These are phyloP conservation scores for Simmondsia chinensis DNA, from an alignment of 148 eudicot species.

Conservation along the genomic window DNA sequence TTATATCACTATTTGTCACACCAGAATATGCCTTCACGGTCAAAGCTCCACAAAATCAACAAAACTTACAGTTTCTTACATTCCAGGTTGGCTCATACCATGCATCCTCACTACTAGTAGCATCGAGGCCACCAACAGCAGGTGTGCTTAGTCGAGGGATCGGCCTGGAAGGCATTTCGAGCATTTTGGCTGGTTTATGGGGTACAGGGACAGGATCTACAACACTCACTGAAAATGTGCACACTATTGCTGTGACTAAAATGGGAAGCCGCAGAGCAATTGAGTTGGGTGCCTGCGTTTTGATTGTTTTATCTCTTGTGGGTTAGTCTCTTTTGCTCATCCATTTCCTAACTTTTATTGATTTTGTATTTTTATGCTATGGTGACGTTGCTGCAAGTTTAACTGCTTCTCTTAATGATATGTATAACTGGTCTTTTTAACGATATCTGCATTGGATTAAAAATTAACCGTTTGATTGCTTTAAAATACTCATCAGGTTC, in stretches of 20 bases:
- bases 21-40: too few relatives aligned
- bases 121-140: slow-evolving; percentile 95
- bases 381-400: too few relatives aligned
- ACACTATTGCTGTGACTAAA: slow-evolving; percentile 95
- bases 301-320: slow-evolving; percentile 72
- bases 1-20: too few relatives aligned
- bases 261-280: slow-evolving; percentile 98
- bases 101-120: slow-evolving; percentile 86
- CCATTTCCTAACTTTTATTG: not conserved
- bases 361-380: not conserved
- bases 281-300: slow-evolving; percentile 73
- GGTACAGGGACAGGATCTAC: slow-evolving; percentile 94
- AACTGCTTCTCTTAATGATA: too few relatives aligned
- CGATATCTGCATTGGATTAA: too few relatives aligned
- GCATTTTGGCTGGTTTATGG: slow-evolving; percentile 92
- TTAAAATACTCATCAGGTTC: too few relatives aligned
- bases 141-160: slow-evolving; percentile 91
- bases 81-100: slow-evolving; percentile 89
- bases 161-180: slow-evolving; percentile 85
- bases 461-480: too few relatives aligned
- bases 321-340: slow-evolving; percentile 29
- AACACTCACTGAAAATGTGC: slow-evolving; percentile 88
- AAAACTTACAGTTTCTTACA: slow-evolving; percentile 2
- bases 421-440: too few relatives aligned
- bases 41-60: too few relatives aligned